Base-by-base conservation (phyloP, 2,329 filamentous ascomycete species). In the Claviceps africana region DNA sequence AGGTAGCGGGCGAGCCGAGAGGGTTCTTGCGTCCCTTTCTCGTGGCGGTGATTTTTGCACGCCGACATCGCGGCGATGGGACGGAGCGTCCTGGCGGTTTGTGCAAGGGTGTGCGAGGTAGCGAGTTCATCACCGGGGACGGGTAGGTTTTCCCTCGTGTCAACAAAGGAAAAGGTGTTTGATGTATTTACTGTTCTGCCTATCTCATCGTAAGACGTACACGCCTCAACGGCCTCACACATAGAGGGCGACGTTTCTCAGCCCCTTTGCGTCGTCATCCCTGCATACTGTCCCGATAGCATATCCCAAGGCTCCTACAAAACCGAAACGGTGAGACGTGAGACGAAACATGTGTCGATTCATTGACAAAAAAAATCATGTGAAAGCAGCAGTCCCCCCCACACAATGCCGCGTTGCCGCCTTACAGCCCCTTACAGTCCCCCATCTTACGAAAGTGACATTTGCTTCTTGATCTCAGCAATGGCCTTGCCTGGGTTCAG, bases 391-490 rank as follows among this genome's bases (percentile, higher is more conserved):
- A n/a, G n/a, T n/a, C n/a, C n/a, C 10, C 7, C 15, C 17, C 15
- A 7, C 19, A 17, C 21, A 37, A 25, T 19, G 15, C 3, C 40
- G 30, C 10, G 21, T 22, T 8, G 15, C 40, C 49, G 15, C 33
- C 28, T 22, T 19, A 28, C 48, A 19, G 11, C 30, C 21, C 19
- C n/a, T 19, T 8, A 21, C 22, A 19, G n/a, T 19, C 30, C 7
- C 9, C 28, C 5, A 7, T 2, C 30, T 47, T 48, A 53, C 17
- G 52, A 50, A 39, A 79, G 71, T 53, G 90, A 82, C 86, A 97
- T 85, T 74, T 84, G 81, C 86, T 96, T 96, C 86, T 97, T 97
- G 71, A 96, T 95, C 78, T 96, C 86, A 51, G 90, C 90, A 73
- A 98, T 95, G 19, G 93, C 93, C 67, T 88, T 78, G 58, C 88